A percentile compares a stretch with the other conserved stretches of the same genome.
phyloP scores from a whole-genome alignment of 257 asterid genomes.

The Ballota nigra region DNA sequence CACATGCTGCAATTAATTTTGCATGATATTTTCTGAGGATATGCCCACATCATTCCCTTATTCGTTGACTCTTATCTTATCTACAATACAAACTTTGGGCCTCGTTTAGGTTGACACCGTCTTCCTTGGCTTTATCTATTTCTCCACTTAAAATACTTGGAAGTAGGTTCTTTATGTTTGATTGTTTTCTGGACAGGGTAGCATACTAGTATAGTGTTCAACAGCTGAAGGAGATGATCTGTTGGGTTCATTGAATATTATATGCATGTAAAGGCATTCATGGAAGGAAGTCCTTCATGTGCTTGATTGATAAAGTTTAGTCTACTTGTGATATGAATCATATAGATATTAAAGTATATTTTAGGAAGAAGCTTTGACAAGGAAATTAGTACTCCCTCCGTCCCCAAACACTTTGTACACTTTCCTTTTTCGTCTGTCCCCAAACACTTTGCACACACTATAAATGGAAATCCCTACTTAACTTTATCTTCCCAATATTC shows the following conservation, averaged over 20 bases:
- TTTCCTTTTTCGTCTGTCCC: too few relatives aligned
- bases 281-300: slow-evolving; percentile 3
- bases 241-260: neutral
- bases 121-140: neutral
- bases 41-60: neutral
- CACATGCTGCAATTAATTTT: neutral
- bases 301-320: neutral
- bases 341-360: too few relatives aligned
- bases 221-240: neutral
- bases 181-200: neutral
- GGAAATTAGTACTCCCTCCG: too few relatives aligned
- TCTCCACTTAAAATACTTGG: neutral
- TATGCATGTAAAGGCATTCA: slow-evolving; percentile 2
- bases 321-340: too few relatives aligned
- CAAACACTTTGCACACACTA: too few relatives aligned
- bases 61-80: neutral
- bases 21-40: too few relatives aligned
- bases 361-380: too few relatives aligned
- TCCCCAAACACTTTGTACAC: too few relatives aligned
- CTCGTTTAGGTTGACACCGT: neutral
- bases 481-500: too few relatives aligned
- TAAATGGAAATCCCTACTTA: too few relatives aligned
- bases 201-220: slow-evolving; percentile 13
- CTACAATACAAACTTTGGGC: neutral
- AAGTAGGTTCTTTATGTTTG: neutral